phyloP scores from a whole-genome alignment of 495 filamentous ascomycete genomes.

The Tuber indicum region DNA sequence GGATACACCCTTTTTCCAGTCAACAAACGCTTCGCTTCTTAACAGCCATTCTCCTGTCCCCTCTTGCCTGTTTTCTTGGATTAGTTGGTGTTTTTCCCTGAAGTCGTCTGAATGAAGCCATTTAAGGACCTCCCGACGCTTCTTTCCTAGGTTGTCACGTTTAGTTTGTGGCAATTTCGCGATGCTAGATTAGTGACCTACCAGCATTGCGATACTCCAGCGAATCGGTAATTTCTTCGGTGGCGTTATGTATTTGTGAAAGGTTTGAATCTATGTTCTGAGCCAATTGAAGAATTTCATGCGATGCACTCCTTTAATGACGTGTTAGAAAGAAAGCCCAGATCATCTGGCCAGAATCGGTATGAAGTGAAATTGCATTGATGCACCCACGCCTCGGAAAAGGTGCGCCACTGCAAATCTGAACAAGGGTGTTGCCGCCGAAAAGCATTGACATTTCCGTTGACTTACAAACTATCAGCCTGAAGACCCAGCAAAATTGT shows the following conservation, averaged over 20 bases:
- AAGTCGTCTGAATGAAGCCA: conserved; percentile 22
- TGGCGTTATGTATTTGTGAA: neutral
- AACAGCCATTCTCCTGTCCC: conserved; percentile 25
- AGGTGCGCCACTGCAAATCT: neutral
- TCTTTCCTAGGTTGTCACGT: neutral
- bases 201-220: neutral
- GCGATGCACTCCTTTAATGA: neutral
- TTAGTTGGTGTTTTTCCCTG: conserved; percentile 15
- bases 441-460: neutral
- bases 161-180: neutral
- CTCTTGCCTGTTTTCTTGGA: conserved; percentile 15
- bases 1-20: conserved; percentile 9
- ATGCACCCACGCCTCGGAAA: neutral
- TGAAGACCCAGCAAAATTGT: conserved; percentile 14
- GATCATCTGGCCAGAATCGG: neutral
- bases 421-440: neutral
- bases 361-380: neutral
- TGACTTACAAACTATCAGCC: conserved; percentile 19
- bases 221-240: neutral
- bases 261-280: neutral
- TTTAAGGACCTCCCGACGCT: conserved; percentile 9
- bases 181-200: neutral
- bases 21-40: conserved; percentile 9
- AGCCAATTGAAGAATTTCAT: neutral
- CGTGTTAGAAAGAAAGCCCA: neutral